Base-by-base conservation (phyloP, 257 asterid genomes). In the Solanum virginianum region DNA sequence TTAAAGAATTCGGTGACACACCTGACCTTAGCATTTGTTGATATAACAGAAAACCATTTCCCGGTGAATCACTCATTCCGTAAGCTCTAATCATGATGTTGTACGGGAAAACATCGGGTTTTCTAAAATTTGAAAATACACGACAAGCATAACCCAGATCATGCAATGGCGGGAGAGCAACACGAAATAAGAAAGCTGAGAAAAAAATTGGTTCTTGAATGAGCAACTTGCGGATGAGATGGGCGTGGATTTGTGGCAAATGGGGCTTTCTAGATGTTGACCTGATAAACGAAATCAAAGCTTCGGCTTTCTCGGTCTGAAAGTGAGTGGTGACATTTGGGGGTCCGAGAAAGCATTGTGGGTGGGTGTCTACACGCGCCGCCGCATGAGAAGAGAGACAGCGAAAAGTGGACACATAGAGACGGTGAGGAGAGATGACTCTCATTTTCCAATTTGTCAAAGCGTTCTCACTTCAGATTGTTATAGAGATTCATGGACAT, bases 71-170 rank as follows among this genome's bases (percentile, higher is more conserved):
- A 79, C 80, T 85, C 55, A 91, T 66, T 1, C 97, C 92, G 84
- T 91, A 91, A 81, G 96, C 95, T 85, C 92, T 91, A 83, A 94
- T 93, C 90, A 96, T 89, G n/a, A 89, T 85, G 65, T 84, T 91
- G 90, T 90, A 96, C 12, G 90, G 51, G 4, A 92, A 88, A 29
- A 91, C 87, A 89, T 89, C 88, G 89, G 93, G 96, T 8, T 79
- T 84, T 17, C 91, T 92, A 68, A 88, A 92, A 10, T 70, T 85
- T 79, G 84, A 85, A 71, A 94, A 93, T 53, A 91, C 59, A 82
- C 80, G 88, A 57, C 15, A 12, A 53, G 93, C 91, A 86, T 96
- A 96, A 47, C 90, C 72, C 41, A 93, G 68, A 85, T 93, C 91
- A 20, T 81, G 92, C 15, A 93, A 59, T 1, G 95, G 96, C 75